These are phyloP conservation scores for Nadsonia starkeyi-henricii DNA, from an alignment of 1,139 yeast species.

Conservation along the genomic window DNA sequence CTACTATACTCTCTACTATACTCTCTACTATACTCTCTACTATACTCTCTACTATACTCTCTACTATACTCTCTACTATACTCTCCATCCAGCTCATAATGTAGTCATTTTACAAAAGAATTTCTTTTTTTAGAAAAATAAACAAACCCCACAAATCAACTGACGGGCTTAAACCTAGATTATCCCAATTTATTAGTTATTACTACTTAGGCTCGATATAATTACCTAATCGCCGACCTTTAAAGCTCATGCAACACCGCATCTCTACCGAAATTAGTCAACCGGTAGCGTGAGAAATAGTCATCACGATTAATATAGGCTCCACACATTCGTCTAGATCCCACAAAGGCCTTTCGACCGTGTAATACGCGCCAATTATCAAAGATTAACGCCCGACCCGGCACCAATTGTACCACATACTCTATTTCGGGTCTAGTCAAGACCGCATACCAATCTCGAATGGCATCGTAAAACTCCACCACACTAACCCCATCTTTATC, in stretches of 20 bases:
- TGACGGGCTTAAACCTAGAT: too few relatives aligned
- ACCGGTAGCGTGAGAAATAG: constrained; percentile 41
- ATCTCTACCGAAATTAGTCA: constrained; percentile 39
- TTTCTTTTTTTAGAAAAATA: too few relatives aligned
- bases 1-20: too few relatives aligned
- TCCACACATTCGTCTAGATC: constrained; percentile 63
- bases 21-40: too few relatives aligned
- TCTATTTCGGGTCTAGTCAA: constrained; percentile 41
- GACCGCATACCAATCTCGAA: constrained; percentile 42
- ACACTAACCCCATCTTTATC: constrained; percentile 16
- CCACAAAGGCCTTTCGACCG: constrained; percentile 56
- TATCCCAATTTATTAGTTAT: too few relatives aligned
- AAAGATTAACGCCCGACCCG: constrained; percentile 57
- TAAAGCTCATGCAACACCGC: constrained; percentile 32
- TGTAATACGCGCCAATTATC: constrained; percentile 72
- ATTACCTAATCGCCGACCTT: background rate
- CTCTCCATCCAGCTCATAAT: too few relatives aligned
- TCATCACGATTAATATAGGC: constrained; percentile 64
- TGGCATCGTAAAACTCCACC: constrained; percentile 45
- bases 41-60: too few relatives aligned
- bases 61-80: too few relatives aligned
- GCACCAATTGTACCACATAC: constrained; percentile 42
- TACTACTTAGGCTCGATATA: too few relatives aligned
- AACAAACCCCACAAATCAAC: too few relatives aligned
- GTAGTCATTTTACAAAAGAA: too few relatives aligned